Percentiles rank a stretch among this genome's conserved stretches.
phyloP scores from a whole-genome alignment of 2,329 filamentous ascomycete genomes.

The Beauveria pseudobassiana region DNA sequence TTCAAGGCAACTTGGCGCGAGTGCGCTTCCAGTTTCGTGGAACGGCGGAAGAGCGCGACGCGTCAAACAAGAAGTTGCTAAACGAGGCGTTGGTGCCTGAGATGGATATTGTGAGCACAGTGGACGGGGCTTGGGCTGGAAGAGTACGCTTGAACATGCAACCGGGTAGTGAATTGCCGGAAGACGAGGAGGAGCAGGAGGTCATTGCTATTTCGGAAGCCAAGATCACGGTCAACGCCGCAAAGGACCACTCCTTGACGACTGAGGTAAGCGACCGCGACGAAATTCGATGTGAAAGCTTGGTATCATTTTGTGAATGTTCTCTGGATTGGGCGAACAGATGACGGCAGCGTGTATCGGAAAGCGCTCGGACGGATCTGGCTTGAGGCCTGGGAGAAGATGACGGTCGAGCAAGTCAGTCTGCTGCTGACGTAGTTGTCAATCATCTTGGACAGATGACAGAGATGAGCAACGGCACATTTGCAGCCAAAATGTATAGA shows the following conservation, averaged over 20 bases:
- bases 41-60: not conserved
- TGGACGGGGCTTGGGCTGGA: not conserved
- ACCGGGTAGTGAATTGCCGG: not conserved
- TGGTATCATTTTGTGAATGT: slow-evolving; percentile 10
- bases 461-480: not conserved
- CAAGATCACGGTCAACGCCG: not conserved
- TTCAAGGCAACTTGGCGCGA: not conserved
- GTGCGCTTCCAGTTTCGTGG: slow-evolving; percentile 5
- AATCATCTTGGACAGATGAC: not conserved
- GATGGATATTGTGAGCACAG: slow-evolving; percentile 3
- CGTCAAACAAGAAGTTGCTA: not conserved
- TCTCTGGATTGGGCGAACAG: slow-evolving; percentile 8
- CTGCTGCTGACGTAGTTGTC: not conserved
- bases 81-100: not conserved
- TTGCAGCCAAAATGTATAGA: too few relatives aligned
- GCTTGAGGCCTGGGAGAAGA: not conserved
- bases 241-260: not conserved
- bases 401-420: slow-evolving; percentile 7
- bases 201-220: slow-evolving; percentile 10
- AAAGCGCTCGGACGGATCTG: slow-evolving; percentile 11
- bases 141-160: slow-evolving; percentile 9
- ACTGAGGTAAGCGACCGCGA: not conserved
- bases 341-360: slow-evolving; percentile 4
- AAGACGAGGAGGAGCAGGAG: not conserved
- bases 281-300: not conserved